Evolutionary conservation across 768 basidiomycete species (phyloP), one percentile per base, ranked within the genome.

Genomic region (Lentinula boryana): DNA sequence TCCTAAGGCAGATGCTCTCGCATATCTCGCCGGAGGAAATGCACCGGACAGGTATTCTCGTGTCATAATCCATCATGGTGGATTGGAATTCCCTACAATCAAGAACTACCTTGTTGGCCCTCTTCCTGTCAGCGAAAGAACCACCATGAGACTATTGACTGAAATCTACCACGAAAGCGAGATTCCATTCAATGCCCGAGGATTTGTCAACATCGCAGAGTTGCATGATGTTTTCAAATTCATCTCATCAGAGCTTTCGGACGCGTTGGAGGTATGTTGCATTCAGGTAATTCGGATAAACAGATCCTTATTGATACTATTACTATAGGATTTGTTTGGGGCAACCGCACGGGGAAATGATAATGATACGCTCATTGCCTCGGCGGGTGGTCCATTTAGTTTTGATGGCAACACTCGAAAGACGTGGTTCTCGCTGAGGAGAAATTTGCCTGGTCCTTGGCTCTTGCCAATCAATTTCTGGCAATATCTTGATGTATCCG

Each of bases 321-420:
- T 35, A 36, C 35, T 38, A 8, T 38, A 82, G 78, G 82, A 83
- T 61, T 68, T 86, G 3, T 83, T 84, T 62, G 78, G 73, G 10
- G 82, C 75, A 10, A 72, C 73, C 27, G 75, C 72, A 13, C 66
- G 70, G 32, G 83, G 81, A 0, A 68, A 74, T 0, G 69, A 72
- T 9, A 82, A 79, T 55, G 81, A 83, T 61, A 84, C 84, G 0
- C 74, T 88, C 9, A 64, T 78, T 2, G 76, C 75, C 1, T 80
- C 74, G 2, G 75, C 72, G 1, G 70, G 68, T 40, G 84, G 78
- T 0, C 85, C 85, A 1, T 78, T 82, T 67, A 80, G 81, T 55
- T 86, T 80, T 64, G 85, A 87, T 64, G 86, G 86, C 6, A 71
- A 75, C 13, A 86, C 84, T 75, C 76, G 85, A 52, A 75, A 84